Evolutionary conservation across 2,329 filamentous ascomycete genomes (phyloP), one percentile per base, ranked within the genome.

Genomic region (Cladosporium sp.): DNA sequence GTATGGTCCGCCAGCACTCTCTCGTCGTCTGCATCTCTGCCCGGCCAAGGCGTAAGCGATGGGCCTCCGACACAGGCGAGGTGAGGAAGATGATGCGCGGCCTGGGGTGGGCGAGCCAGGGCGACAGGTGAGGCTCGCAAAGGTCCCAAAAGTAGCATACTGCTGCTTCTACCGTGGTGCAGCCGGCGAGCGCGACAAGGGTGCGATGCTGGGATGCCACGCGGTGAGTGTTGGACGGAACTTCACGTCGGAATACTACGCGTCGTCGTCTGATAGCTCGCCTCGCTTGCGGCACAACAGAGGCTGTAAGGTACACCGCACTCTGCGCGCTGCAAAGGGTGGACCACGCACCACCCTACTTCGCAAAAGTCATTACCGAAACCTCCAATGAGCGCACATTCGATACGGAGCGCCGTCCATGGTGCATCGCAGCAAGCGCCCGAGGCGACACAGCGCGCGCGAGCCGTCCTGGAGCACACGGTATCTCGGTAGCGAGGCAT

Each of bases 401-500:
- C 56, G 49, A 53, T 28, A 53, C 49, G 49, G 23, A 53, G 49
- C n/a, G 23, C 49, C 23, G 36, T 43, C 36, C 36, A 43, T 16
- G 18, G 36, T n/a, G 36, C 36, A 43, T 53, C 49, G 49, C 49
- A 28, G 32, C 48, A 25, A n/a, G 49, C 26, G 16, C 16, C 21
- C 48, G 48, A 26, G 49, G 49, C 49, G 16, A 53, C 25, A n/a
- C 49, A 21, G 25, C 49, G 36, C 36, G 36, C 6, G 51, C 26
- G 25, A 11, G 49, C 49, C 16, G 49, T 53, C 49, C 30, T n/a
- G 11, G n/a, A 26, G 56, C 43, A 34, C 16, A n/a, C 36, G n/a
- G 36, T 10, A 60, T 25, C n/a, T 63, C 59, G 59, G 59, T 63
- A 63, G 59, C 59, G 59, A 63, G 59, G 48, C 59, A 28, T 2